Conservation (phyloP, 1,284 basidiomycete genomes). For the Microbotryum saponariae region DNA sequence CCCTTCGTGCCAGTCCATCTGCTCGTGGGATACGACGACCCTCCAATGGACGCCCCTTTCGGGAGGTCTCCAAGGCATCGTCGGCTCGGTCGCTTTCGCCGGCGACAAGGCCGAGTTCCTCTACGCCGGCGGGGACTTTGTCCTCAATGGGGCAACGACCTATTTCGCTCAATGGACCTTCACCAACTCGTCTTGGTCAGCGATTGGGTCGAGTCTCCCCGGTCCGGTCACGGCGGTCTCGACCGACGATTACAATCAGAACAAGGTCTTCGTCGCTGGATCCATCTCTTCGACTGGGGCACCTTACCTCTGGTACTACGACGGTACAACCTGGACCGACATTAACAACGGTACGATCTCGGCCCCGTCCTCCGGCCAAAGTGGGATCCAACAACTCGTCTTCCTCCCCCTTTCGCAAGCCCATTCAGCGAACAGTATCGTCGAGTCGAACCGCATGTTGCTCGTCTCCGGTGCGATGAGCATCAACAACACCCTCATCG, state of each 20-base stretch:
- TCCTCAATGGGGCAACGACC: conserved; percentile 52
- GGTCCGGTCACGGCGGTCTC: conserved; percentile 84
- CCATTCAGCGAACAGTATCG: conserved; percentile 59
- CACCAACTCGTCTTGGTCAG: conserved; percentile 61
- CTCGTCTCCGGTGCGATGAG: conserved; percentile 76
- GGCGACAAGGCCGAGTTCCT: conserved; percentile 47
- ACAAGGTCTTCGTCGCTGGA: conserved; percentile 84
- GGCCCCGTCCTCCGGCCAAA: conserved; percentile 34
- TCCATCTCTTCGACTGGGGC: conserved; percentile 54
- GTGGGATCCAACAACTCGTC: conserved; percentile 66
- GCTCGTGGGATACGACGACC: conserved; percentile 59
- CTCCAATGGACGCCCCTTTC: conserved; percentile 76
- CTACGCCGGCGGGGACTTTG: conserved; percentile 57
- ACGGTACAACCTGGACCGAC: conserved; percentile 63
- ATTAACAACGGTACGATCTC: conserved; percentile 53
- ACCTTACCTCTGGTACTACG: conserved; percentile 72
- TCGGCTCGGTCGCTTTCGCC: conserved; percentile 68
- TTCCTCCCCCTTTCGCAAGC: conserved; percentile 75
- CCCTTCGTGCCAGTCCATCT: conserved; percentile 64
- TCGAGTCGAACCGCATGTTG: conserved; percentile 80
- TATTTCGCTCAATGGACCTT: conserved; percentile 67
- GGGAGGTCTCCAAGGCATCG: conserved; percentile 72
- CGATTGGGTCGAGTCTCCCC: conserved; percentile 65
- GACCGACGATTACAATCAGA: conserved; percentile 69
- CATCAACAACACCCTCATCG: conserved; percentile 54